Evolutionary conservation across 768 basidiomycete genomes (phyloP), one percentile per base, ranked within the genome.

Genomic region (Artomyces pyxidatus): DNA sequence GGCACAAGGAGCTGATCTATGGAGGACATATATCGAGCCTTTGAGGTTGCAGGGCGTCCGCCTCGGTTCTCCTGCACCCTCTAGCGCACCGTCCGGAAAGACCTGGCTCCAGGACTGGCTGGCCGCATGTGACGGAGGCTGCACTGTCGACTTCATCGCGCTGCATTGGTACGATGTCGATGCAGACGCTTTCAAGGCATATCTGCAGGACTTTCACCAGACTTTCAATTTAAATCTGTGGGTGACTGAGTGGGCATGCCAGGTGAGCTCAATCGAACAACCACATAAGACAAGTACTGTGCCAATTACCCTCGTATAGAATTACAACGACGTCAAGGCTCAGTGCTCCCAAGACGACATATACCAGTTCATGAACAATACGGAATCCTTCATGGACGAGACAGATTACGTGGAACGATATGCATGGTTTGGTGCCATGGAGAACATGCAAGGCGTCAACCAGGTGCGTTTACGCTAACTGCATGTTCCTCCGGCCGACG

Each of bases 201-300:
- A 78, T 59, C 54, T 79, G 21, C 60, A 68, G 42, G 73, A 78
- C 58, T 78, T 73, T 55, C 68, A 78, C 56, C 47, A 67, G 9
- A 74, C 75, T 4, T 81, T 79, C 61, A 65, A 77, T 45, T 63
- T 63, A 29, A 72, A 77, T 4, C 60, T 81, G 14, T 81, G 78
- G 79, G 71, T 81, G 0, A 81, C 80, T 1, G 80, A 81, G 56
- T 80, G 76, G 75, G 74, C 75, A 0, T 77, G 76, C 54, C 75
- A 66, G 60, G 63, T 65, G 25, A 3, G 54, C 37, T 39, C 21
- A n/a, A 22, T 12, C 30, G 5, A 26, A 47, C 23, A 35, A 19
- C 35, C 27, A 27, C 12, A 35, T 32, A 5, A n/a, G 6, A 16
- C 11, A 11, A n/a, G n/a, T n/a, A n/a, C n/a, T n/a, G n/a, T n/a